These are phyloP conservation scores for Dothistroma septosporum DNA, from an alignment of 2,329 filamentous ascomycete genomes.

Conservation along the genomic window DNA sequence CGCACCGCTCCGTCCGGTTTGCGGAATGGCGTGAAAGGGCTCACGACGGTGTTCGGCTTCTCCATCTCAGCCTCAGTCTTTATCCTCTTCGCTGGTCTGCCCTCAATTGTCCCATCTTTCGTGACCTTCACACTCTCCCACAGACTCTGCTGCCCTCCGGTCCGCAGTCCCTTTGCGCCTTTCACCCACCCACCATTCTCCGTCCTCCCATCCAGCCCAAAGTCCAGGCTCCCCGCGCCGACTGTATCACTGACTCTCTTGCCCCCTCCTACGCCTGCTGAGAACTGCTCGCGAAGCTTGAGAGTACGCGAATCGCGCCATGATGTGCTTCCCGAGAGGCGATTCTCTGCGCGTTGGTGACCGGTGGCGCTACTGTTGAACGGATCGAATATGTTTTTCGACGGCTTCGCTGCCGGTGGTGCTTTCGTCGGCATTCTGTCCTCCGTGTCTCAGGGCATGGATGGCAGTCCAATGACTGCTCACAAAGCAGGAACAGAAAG, in stretches of 20 bases:
- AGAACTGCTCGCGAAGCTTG: constrained; percentile 69
- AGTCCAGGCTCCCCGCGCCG: constrained; percentile 59
- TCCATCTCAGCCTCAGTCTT: constrained; percentile 14
- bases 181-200: constrained; percentile 52
- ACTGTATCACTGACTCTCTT: constrained; percentile 61
- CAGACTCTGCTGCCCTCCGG: constrained; percentile 44
- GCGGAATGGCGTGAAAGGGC: constrained; percentile 31
- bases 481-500: not conserved
- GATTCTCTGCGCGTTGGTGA: constrained; percentile 72
- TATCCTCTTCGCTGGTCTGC: constrained; percentile 16
- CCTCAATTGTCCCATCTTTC: constrained; percentile 17
- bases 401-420: constrained; percentile 27
- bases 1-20: constrained; percentile 28
- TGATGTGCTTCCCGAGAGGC: constrained; percentile 56
- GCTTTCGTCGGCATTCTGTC: constrained; percentile 23
- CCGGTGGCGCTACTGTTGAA: constrained; percentile 91
- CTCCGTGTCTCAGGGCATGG: not conserved
- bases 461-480: constrained; percentile 10
- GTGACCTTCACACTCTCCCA: constrained; percentile 31
- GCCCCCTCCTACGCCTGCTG: constrained; percentile 52
- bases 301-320: constrained; percentile 68
- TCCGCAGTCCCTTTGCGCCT: constrained; percentile 48
- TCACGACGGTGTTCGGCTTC: constrained; percentile 27
- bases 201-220: constrained; percentile 46
- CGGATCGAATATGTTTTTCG: constrained; percentile 45